A percentile compares a stretch with the other conserved stretches of the same genome.
These are phyloP conservation scores for Boletus reticuloceps DNA, from an alignment of 768 basidiomycete species.

Conservation along the genomic window DNA sequence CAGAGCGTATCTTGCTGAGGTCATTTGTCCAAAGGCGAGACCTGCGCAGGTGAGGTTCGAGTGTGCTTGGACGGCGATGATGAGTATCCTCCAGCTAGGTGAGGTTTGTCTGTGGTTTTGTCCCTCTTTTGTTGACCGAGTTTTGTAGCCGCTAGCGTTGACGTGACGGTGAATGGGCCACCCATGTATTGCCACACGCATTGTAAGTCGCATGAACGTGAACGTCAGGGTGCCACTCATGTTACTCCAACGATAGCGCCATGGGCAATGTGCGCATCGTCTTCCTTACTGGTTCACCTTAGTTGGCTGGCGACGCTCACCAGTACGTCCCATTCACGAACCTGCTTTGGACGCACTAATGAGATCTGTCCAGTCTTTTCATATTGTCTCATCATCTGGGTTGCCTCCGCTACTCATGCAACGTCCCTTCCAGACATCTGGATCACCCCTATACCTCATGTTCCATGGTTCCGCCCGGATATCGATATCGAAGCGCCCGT, in stretches of 20 bases:
- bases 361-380: constrained; percentile 37
- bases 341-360: not conserved
- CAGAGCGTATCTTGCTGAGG: constrained; percentile 35
- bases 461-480: constrained; percentile 55
- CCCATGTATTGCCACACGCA: constrained; percentile 33
- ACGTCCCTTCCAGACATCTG: constrained; percentile 47
- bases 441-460: constrained; percentile 46
- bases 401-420: constrained; percentile 46
- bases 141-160: constrained; percentile 46
- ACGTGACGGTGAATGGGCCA: constrained; percentile 43
- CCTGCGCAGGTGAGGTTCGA: constrained; percentile 49
- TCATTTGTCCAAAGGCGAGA: constrained; percentile 34
- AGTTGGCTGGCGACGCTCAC: constrained; percentile 49
- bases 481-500: not conserved
- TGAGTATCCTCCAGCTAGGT: constrained; percentile 54
- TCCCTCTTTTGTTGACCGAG: not conserved
- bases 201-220: constrained; percentile 29
- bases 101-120: constrained; percentile 9
- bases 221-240: constrained; percentile 5
- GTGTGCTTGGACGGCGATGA: constrained; percentile 51
- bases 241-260: constrained; percentile 25
- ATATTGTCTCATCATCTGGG: constrained; percentile 55
- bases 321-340: constrained; percentile 34
- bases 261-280: constrained; percentile 47
- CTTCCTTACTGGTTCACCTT: constrained; percentile 44